Evolutionary conservation across 2,329 filamentous ascomycete species (phyloP).

Genomic region (Colletotrichum eleusines): DNA sequence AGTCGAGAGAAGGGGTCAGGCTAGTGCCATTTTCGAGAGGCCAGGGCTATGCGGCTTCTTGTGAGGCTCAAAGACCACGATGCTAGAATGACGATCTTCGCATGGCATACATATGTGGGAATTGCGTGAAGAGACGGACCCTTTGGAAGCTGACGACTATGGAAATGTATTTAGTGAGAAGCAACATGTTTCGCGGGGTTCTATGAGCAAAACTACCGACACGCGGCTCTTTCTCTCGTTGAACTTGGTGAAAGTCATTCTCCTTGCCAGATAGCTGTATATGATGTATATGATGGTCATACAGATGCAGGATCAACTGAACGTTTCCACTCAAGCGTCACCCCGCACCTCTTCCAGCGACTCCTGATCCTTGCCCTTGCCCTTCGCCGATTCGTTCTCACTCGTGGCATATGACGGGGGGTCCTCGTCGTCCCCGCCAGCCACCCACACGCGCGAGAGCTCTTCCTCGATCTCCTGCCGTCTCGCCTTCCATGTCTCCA

Average conservation of each 20-base stretch:
- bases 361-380: constrained; percentile 34
- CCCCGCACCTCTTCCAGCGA: constrained; percentile 28
- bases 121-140: neutral
- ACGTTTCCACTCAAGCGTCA: constrained; percentile 20
- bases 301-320: constrained; percentile 2
- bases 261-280: constrained; percentile 12
- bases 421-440: constrained; percentile 61
- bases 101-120: neutral
- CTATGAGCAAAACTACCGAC: constrained; percentile 29
- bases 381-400: constrained; percentile 38
- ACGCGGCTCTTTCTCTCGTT: constrained; percentile 9
- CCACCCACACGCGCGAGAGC: constrained; percentile 73
- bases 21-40: neutral
- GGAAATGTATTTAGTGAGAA: constrained; percentile 6
- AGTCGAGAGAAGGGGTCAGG: neutral
- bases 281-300: constrained; percentile 22
- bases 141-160: neutral
- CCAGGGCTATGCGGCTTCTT: neutral
- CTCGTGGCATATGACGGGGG: constrained; percentile 60
- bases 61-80: too few species aligned
- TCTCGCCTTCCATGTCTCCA: constrained; percentile 85
- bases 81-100: constrained; percentile 12
- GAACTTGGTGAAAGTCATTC: constrained; percentile 13
- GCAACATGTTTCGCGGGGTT: constrained; percentile 24
- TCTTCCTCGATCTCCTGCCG: constrained; percentile 86